Evolutionary conservation across 1,284 basidiomycete species (phyloP), one percentile per base, ranked within the genome.

Genomic region (Apiotrichum gracile): DNA sequence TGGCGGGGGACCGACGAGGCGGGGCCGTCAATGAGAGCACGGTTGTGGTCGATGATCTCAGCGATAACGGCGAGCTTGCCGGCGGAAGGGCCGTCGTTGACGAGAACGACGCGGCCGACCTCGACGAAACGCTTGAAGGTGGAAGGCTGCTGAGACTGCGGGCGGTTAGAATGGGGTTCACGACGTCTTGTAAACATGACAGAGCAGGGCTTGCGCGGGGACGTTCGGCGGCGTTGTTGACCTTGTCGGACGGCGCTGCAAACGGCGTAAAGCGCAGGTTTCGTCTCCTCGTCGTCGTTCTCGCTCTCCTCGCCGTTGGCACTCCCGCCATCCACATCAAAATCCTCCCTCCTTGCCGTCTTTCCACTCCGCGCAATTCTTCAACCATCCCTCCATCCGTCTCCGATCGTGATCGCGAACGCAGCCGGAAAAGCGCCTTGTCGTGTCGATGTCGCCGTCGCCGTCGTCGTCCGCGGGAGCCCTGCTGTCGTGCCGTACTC

Each of bases 41-140:
- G 85, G 83, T 93, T 96, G 83, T 97, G 94, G 84, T 98, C 96
- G 65, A 98, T 91, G 78, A 98, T 92, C 79, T 97, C 93, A 58
- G 85, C 85, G 73, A 98, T 93, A 66, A 92, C 88, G 61, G 96
- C 96, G 72, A 97, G 88, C 77, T 87, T 88, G 69, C 92, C 91
- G 57, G 85, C 81, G 58, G 80, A 83, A 59, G 88, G 88, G 61
- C 93, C 94, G 62, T 86, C 78, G 78, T 88, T 90, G 80, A 97
- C 82, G 79, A 97, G 90, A 77, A 97, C 91, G 65, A 97, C 93
- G 87, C 94, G 90, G 76, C 93, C 94, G 74, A 97, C 91, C 84
- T 97, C 89, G 76, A 97, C 93, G 80, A 93, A 97, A 63, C 91
- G 90, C 80, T 87, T 87, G 83, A 97, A 97, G 76, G 85, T 91